Percentiles rank a stretch among this genome's conserved stretches.
phyloP scores from a whole-genome alignment of 208 protist genomes.

The Acanthamoeba triangularis region DNA sequence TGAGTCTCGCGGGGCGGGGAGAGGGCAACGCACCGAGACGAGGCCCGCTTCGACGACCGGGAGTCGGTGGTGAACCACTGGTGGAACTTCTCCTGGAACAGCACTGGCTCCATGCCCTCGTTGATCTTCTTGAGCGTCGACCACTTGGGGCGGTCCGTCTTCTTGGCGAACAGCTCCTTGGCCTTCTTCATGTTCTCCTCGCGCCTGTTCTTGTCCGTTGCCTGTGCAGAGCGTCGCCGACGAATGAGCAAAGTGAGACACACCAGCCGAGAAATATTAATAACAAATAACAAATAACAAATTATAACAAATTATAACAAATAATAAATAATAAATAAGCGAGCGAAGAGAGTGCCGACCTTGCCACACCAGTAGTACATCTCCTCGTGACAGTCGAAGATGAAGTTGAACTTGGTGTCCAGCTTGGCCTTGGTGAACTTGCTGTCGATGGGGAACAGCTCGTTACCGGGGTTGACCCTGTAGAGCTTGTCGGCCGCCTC shows the following conservation, averaged over 20 bases:
- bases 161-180: conserved; percentile 25
- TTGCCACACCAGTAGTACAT: conserved; percentile 70
- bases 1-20: neutral
- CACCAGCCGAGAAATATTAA: too few species aligned
- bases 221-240: neutral
- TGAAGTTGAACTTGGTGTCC: conserved; percentile 61
- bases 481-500: conserved; percentile 36
- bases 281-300: too few species aligned
- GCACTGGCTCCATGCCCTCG: conserved; percentile 39
- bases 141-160: conserved; percentile 42
- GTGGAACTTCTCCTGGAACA: conserved; percentile 72
- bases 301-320: neutral
- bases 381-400: conserved; percentile 61
- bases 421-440: conserved; percentile 58
- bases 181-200: conserved; percentile 68
- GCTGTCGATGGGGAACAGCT: conserved; percentile 43
- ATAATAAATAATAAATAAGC: neutral
- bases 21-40: neutral
- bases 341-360: neutral
- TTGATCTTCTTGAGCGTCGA: conserved; percentile 72
- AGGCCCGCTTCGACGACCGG: conserved; percentile 6
- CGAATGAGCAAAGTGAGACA: neutral
- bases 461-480: conserved; percentile 44
- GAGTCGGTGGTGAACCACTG: conserved; percentile 20
- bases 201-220: conserved; percentile 29